A percentile compares a stretch with the other conserved stretches of the same genome.
phyloP scores from a whole-genome alignment of 306 rosid genomes.

The Styphnolobium japonicum region DNA sequence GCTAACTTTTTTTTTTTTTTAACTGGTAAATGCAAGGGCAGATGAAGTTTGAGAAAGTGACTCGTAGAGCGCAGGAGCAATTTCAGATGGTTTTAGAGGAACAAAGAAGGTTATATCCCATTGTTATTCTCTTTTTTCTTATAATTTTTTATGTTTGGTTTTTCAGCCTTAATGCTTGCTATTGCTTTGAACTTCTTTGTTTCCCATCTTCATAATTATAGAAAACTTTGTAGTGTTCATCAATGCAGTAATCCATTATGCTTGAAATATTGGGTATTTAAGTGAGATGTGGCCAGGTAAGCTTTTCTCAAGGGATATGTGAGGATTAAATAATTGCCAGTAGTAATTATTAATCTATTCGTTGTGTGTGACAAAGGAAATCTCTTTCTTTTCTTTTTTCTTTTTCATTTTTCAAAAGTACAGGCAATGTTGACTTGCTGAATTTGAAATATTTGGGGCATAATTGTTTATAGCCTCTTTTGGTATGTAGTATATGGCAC shows the following conservation, averaged over 20 bases:
- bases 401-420: not conserved
- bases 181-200: not conserved
- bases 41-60: conserved; percentile 88
- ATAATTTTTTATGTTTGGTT: conserved; percentile 1
- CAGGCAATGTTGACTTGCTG: not conserved
- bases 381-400: not conserved
- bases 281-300: not conserved
- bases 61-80: conserved; percentile 97
- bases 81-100: conserved; percentile 92
- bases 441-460: no score
- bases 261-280: conserved; percentile 17
- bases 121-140: not conserved
- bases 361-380: not conserved
- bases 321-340: not conserved
- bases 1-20: conserved; percentile 9
- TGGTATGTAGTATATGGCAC: no score
- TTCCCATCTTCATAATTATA: not conserved
- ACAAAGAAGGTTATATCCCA: conserved; percentile 66
- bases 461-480: no score
- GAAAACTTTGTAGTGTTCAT: not conserved
- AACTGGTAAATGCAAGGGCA: conserved; percentile 35
- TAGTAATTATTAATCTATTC: not conserved
- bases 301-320: not conserved
- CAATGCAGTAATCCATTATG: not conserved
- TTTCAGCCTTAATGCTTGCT: not conserved